These are phyloP conservation scores for Aspergillus heteromorphus DNA, from an alignment of 495 filamentous ascomycete species.

Conservation along the genomic window DNA sequence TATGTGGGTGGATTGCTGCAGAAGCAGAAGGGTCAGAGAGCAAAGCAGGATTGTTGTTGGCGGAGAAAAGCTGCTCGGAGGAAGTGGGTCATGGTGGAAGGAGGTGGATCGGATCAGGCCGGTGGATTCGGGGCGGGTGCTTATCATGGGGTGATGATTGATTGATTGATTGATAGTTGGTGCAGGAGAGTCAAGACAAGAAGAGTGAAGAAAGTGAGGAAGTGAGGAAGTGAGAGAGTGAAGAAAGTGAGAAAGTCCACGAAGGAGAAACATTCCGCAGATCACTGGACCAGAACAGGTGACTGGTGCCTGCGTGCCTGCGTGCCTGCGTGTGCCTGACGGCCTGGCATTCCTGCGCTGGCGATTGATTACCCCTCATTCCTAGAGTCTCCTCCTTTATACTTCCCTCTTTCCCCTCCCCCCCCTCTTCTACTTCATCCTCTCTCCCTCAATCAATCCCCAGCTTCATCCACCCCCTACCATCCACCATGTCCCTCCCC, in stretches of 20 bases:
- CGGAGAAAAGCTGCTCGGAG: too few relatives aligned
- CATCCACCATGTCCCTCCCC: conserved; percentile 25
- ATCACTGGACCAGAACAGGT: conserved; percentile 8
- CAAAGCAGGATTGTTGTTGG: too few relatives aligned
- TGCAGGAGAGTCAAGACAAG: too few relatives aligned
- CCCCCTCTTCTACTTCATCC: not conserved
- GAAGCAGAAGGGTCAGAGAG: too few relatives aligned
- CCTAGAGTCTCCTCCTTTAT: not conserved
- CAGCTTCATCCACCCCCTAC: not conserved
- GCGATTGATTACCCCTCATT: conserved; percentile 11
- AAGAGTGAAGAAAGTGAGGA: too few relatives aligned
- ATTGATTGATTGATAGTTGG: too few relatives aligned
- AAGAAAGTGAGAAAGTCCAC: conserved; percentile 4
- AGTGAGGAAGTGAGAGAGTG: too few relatives aligned
- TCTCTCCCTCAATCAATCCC: not conserved
- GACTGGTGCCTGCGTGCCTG: conserved; percentile 7
- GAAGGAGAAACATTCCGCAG: not conserved
- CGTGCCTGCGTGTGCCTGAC: too few relatives aligned
- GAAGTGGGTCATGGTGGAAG: conserved; percentile 6
- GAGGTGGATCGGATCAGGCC: not conserved
- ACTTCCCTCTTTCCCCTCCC: conserved; percentile 7
- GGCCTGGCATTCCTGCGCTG: too few relatives aligned
- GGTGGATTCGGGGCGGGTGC: not conserved
- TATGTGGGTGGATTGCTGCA: too few relatives aligned
- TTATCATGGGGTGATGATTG: conserved; percentile 8